Conservation (phyloP, 768 basidiomycete genomes). For the Neoboletus magnificus region DNA sequence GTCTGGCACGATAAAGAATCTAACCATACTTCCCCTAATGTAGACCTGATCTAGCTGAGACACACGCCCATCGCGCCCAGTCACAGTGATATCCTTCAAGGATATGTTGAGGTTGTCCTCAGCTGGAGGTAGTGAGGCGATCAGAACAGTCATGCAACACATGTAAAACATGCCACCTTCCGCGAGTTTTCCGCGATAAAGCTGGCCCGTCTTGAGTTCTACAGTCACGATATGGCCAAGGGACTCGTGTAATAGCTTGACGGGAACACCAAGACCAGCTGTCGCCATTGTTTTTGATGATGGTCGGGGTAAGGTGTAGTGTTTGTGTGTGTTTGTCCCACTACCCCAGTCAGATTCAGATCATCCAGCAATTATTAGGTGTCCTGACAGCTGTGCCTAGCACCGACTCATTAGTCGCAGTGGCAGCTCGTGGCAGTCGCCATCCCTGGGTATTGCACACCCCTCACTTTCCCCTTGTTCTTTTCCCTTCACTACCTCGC, state of each 20-base stretch:
- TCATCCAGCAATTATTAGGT: too few species aligned
- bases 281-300: conserved; percentile 38
- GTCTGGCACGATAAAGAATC: conserved; percentile 99
- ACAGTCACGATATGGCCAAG: conserved; percentile 95
- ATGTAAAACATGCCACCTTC: conserved; percentile 56
- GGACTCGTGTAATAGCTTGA: conserved; percentile 95
- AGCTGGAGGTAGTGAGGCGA: conserved; percentile 49
- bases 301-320: conserved; percentile 6
- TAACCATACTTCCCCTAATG: conserved; percentile 95
- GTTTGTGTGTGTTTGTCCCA: conserved; percentile 21
- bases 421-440: not conserved
- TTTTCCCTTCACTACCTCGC: not conserved
- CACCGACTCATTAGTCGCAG: not conserved
- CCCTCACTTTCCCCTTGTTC: not conserved
- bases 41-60: conserved; percentile 99
- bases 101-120: conserved; percentile 99
- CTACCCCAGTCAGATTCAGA: not conserved
- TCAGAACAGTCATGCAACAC: conserved; percentile 15
- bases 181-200: conserved; percentile 94
- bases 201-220: conserved; percentile 97
- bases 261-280: conserved; percentile 82
- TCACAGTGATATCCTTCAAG: conserved; percentile 94
- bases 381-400: too few species aligned
- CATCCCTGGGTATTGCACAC: not conserved
- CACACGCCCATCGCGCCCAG: conserved; percentile 95